Conservation (phyloP, 1,284 basidiomycete species). For the Rhizoctonia solani region DNA sequence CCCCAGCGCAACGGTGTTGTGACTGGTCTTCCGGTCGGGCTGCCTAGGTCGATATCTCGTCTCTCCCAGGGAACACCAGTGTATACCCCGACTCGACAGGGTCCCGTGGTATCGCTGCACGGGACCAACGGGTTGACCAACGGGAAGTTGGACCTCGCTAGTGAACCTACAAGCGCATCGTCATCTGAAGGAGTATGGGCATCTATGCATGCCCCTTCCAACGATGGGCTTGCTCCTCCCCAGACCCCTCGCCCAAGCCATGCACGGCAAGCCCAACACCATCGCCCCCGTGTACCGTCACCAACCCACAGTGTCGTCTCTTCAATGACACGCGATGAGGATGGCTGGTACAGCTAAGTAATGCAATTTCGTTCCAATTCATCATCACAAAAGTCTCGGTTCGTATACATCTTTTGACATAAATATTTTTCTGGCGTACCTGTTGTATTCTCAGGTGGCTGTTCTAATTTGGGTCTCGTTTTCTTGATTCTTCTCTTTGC, state of each 20-base stretch:
- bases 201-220: conserved; percentile 42
- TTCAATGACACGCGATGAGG: conserved; percentile 66
- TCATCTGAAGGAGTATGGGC: conserved; percentile 40
- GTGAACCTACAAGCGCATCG: conserved; percentile 24
- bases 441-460: background rate
- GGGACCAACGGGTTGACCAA: conserved; percentile 54
- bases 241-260: conserved; percentile 47
- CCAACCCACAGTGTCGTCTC: conserved; percentile 75
- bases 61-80: conserved; percentile 60
- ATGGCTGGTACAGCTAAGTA: conserved; percentile 73
- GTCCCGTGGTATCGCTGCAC: conserved; percentile 72
- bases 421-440: background rate
- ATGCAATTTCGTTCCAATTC: conserved; percentile 15
- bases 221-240: conserved; percentile 44
- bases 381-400: background rate
- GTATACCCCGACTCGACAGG: conserved; percentile 53
- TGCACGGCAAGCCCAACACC: conserved; percentile 40
- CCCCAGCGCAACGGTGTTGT: conserved; percentile 43
- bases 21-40: conserved; percentile 20
- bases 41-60: conserved; percentile 49
- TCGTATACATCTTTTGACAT: background rate
- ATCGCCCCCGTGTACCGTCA: conserved; percentile 55
- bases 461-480: background rate
- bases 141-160: conserved; percentile 44
- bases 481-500: background rate